phyloP scores from a whole-genome alignment of 1,139 yeast species.

The Saccharomyces hybrid region DNA sequence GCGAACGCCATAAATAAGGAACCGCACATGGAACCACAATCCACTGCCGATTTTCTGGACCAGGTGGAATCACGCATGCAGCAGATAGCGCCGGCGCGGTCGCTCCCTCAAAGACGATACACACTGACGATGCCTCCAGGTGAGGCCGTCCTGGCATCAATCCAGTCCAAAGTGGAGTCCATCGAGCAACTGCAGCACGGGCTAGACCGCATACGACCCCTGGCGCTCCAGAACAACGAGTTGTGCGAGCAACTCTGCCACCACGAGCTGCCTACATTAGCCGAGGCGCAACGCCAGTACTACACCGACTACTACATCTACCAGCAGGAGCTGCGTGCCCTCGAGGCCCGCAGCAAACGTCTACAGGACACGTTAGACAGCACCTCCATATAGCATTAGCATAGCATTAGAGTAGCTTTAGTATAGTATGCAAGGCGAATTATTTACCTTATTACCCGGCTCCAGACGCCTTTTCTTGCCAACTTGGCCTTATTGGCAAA shows the following conservation, averaged over 20 bases:
- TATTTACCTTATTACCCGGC: not conserved
- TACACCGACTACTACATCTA: slow-evolving; percentile 19
- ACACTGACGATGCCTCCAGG: not conserved
- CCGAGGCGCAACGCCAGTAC: slow-evolving; percentile 15
- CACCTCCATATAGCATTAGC: not conserved
- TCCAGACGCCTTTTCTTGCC: not conserved
- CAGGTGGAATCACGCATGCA: not conserved
- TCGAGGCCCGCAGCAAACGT: not conserved
- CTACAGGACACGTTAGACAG: not conserved
- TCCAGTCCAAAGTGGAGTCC: slow-evolving; percentile 3
- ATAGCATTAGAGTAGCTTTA: not conserved
- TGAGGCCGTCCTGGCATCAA: slow-evolving; percentile 5
- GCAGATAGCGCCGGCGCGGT: not conserved
- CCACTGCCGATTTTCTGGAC: not conserved
- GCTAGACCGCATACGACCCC: slow-evolving; percentile 13
- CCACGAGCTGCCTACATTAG: slow-evolving; percentile 12
- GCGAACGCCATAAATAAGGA: not conserved
- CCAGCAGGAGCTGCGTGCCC: slow-evolving; percentile 9
- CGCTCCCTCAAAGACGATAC: not conserved
- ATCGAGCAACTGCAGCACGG: slow-evolving; percentile 8
- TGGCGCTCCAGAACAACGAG: slow-evolving; percentile 9
- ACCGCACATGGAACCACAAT: slow-evolving; percentile 2
- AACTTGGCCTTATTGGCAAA: not conserved
- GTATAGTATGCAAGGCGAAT: not conserved
- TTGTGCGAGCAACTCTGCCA: slow-evolving; percentile 9